Evolutionary conservation across 768 basidiomycete species (phyloP).

Genomic region (Kwoniella mangroviensis): DNA sequence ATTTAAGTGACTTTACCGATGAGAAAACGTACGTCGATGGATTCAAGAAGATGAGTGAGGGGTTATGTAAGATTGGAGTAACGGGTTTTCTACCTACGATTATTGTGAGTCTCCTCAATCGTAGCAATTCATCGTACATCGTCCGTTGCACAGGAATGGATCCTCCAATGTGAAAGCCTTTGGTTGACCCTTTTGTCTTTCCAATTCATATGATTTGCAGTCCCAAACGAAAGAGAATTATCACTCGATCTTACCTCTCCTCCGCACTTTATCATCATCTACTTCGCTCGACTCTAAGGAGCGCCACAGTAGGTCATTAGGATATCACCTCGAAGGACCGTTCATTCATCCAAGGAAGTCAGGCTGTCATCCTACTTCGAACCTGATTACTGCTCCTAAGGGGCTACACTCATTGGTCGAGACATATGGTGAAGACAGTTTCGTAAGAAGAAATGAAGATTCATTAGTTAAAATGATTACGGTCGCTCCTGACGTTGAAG

Average conservation of each 20-base stretch:
- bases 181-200: not conserved
- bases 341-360: conserved; percentile 81
- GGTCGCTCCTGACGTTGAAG: conserved; percentile 81
- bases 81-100: conserved; percentile 69
- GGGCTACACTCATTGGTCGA: conserved; percentile 67
- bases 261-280: too few species aligned
- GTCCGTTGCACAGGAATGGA: too few species aligned
- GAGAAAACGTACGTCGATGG: conserved; percentile 65
- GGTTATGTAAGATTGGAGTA: conserved; percentile 83
- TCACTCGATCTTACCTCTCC: conserved; percentile 17
- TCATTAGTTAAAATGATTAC: conserved; percentile 77
- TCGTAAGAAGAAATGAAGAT: not conserved
- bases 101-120: conserved; percentile 18
- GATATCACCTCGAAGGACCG: conserved; percentile 91
- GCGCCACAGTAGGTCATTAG: conserved; percentile 71
- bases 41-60: conserved; percentile 71
- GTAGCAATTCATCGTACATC: too few species aligned
- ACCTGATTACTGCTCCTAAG: conserved; percentile 29
- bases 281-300: too few species aligned
- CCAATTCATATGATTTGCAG: not conserved
- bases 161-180: too few species aligned
- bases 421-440: conserved; percentile 62
- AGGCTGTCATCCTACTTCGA: conserved; percentile 72
- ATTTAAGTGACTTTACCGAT: conserved; percentile 45
- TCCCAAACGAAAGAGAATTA: conserved; percentile 17